These are phyloP conservation scores for Ballota nigra DNA, from an alignment of 257 asterid species.

Conservation along the genomic window DNA sequence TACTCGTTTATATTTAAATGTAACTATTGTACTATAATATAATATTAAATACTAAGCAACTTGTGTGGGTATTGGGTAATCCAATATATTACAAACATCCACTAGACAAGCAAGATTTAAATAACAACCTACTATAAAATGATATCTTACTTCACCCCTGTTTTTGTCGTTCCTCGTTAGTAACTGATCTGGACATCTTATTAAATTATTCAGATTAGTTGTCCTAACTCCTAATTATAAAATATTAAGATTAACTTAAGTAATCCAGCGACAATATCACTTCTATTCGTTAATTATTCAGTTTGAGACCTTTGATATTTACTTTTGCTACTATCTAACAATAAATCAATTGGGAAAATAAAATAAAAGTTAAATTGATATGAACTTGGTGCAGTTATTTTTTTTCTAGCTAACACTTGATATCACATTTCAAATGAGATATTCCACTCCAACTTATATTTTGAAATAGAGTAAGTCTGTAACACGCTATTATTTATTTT, in stretches of 20 bases:
- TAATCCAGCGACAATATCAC: background rate
- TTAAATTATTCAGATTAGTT: constrained; percentile 4
- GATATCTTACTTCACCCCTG: constrained; percentile 18
- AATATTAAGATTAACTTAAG: background rate
- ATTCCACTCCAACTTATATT: too few relatives aligned
- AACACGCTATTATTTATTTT: too few relatives aligned
- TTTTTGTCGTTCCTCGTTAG: background rate
- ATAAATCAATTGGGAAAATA: too few relatives aligned
- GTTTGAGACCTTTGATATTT: background rate
- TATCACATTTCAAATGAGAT: too few relatives aligned
- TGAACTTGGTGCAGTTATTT: too few relatives aligned
- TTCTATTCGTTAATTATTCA: background rate
- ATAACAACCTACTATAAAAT: constrained; percentile 17
- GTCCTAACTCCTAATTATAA: constrained; percentile 14
- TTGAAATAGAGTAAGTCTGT: too few relatives aligned
- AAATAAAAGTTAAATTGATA: too few relatives aligned
- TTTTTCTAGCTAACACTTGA: too few relatives aligned
- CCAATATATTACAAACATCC: constrained; percentile 1
- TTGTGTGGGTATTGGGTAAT: background rate
- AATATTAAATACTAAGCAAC: background rate
- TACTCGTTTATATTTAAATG: background rate
- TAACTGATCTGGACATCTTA: background rate
- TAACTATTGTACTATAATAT: constrained; percentile 6
- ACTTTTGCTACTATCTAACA: background rate
- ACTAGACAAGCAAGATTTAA: constrained; percentile 8